Conservation (phyloP, 495 filamentous ascomycete genomes). For the Talaromyces liani region DNA sequence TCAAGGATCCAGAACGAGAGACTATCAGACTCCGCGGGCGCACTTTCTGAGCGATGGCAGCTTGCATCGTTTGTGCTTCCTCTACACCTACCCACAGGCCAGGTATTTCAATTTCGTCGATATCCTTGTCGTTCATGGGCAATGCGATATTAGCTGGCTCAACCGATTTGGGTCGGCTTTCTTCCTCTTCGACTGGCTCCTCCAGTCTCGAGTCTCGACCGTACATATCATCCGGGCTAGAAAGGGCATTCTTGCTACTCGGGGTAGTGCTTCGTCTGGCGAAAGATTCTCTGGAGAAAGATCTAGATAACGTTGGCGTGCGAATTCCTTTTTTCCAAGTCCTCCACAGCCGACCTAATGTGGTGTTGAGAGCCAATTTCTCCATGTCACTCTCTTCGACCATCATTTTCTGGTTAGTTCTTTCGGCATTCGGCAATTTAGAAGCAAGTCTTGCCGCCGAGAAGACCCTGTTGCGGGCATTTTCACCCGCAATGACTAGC, state of each 20-base stretch:
- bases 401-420: slow-evolving; percentile 43
- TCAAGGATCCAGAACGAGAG: slow-evolving; percentile 24
- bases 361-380: slow-evolving; percentile 80
- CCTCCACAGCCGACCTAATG: slow-evolving; percentile 84
- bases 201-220: not conserved
- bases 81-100: slow-evolving; percentile 53
- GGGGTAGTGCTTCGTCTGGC: slow-evolving; percentile 23
- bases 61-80: slow-evolving; percentile 45
- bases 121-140: slow-evolving; percentile 59
- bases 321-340: slow-evolving; percentile 83
- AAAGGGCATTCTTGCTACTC: slow-evolving; percentile 34
- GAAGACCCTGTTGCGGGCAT: slow-evolving; percentile 63
- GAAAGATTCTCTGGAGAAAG: slow-evolving; percentile 38
- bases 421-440: slow-evolving; percentile 20
- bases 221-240: slow-evolving; percentile 26
- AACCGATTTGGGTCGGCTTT: slow-evolving; percentile 15
- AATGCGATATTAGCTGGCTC: slow-evolving; percentile 52
- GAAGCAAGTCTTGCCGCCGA: slow-evolving; percentile 18
- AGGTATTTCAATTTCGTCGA: slow-evolving; percentile 67
- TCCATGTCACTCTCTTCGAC: slow-evolving; percentile 93
- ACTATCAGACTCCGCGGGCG: slow-evolving; percentile 60
- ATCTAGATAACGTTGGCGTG: slow-evolving; percentile 27
- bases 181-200: not conserved
- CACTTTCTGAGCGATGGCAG: slow-evolving; percentile 32
- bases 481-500: slow-evolving; percentile 79